Conservation (phyloP, 148 eudicot species). For the Bassia scoparia region DNA sequence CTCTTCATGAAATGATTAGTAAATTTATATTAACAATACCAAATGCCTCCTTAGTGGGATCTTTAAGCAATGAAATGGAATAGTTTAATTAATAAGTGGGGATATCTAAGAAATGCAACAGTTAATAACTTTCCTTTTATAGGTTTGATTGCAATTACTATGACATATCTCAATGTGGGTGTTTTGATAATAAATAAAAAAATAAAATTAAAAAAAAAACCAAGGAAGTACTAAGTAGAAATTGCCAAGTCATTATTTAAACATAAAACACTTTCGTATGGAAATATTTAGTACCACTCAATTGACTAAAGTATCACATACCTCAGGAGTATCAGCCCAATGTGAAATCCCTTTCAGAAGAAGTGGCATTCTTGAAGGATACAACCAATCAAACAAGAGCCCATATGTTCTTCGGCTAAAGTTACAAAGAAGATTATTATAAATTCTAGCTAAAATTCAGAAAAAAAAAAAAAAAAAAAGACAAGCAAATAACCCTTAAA, state of each 20-base stretch:
- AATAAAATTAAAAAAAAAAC: too few species aligned
- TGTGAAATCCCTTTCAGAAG: conserved; percentile 85
- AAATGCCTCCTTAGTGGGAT: too few species aligned
- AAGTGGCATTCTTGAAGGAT: conserved; percentile 85
- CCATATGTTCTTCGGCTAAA: conserved; percentile 89
- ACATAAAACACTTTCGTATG: not conserved
- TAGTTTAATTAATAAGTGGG: too few species aligned
- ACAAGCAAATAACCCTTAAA: not conserved
- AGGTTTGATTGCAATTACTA: too few species aligned
- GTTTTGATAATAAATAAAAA: too few species aligned
- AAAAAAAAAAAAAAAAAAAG: too few species aligned
- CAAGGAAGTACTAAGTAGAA: not conserved
- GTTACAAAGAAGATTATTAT: conserved; percentile 16
- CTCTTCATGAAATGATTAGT: too few species aligned
- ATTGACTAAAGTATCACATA: conserved; percentile 24
- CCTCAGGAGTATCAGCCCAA: conserved; percentile 99
- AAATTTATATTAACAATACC: too few species aligned
- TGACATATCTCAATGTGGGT: too few species aligned
- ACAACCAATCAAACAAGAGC: conserved; percentile 92
- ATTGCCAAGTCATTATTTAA: not conserved
- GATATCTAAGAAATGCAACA: too few species aligned
- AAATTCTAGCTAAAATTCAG: not conserved
- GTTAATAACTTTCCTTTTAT: too few species aligned
- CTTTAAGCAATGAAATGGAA: too few species aligned
- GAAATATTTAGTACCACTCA: not conserved